Conservation (phyloP, 208 protist genomes). For the Trypanosoma rangeli region DNA sequence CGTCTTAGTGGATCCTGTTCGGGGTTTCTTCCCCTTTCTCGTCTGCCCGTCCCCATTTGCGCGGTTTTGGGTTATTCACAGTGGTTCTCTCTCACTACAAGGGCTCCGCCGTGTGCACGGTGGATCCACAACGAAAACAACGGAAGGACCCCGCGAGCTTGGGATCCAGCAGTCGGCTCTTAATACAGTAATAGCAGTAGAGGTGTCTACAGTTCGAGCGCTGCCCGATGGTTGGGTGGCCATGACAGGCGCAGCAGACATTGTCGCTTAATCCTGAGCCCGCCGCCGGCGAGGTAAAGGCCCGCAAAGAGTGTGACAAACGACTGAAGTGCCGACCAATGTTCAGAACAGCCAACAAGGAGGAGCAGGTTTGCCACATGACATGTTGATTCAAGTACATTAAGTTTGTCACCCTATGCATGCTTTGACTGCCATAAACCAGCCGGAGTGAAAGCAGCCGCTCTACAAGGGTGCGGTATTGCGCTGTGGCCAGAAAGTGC, state of each 20-base stretch:
- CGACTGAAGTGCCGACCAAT: slow-evolving; percentile 66
- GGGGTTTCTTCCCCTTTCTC: background rate
- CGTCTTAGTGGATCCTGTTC: background rate
- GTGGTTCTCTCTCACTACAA: background rate
- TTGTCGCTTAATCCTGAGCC: slow-evolving; percentile 36
- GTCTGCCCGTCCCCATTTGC: background rate
- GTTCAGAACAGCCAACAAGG: slow-evolving; percentile 72
- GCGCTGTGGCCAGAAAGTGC: slow-evolving; percentile 83
- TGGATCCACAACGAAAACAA: slow-evolving; percentile 66
- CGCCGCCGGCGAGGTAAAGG: slow-evolving; percentile 31
- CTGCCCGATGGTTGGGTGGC: slow-evolving; percentile 62
- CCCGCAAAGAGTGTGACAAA: slow-evolving; percentile 44
- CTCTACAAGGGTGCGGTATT: slow-evolving; percentile 85
- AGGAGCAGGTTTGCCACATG: slow-evolving; percentile 75
- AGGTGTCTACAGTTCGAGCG: slow-evolving; percentile 88
- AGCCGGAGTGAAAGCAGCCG: slow-evolving; percentile 78
- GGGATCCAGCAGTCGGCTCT: slow-evolving; percentile 71
- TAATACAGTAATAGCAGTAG: slow-evolving; percentile 94
- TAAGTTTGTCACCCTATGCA: slow-evolving; percentile 80
- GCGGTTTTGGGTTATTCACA: background rate
- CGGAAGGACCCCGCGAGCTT: slow-evolving; percentile 67
- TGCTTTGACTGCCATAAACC: slow-evolving; percentile 83
- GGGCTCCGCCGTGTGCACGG: slow-evolving; percentile 41
- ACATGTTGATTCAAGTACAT: slow-evolving; percentile 91
- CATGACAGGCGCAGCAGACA: slow-evolving; percentile 75